phyloP scores from a whole-genome alignment of 768 basidiomycete genomes.

The Austroboletus eburneus region DNA sequence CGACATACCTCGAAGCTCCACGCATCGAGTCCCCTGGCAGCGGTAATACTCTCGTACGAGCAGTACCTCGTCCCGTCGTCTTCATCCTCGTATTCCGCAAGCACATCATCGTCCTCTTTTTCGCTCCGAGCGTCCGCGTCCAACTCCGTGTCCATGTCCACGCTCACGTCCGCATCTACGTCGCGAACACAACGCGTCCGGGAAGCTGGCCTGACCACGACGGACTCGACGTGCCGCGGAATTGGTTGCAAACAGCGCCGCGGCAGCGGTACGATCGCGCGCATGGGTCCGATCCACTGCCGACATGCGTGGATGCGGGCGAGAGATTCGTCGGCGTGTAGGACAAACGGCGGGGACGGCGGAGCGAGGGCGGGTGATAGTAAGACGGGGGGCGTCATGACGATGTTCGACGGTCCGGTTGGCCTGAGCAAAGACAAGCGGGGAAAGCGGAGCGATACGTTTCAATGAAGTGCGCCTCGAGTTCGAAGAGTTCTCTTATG shows the following conservation, averaged over 20 bases:
- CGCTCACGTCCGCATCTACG: neutral
- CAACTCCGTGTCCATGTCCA: neutral
- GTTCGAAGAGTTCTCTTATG: no score
- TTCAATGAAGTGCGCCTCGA: no score
- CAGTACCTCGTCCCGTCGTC: neutral
- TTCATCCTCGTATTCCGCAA: neutral
- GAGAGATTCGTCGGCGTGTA: neutral
- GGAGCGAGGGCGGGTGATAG: neutral
- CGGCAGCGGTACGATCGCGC: conserved; percentile 21
- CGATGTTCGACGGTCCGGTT: no score
- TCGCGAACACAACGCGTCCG: neutral
- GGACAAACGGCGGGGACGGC: neutral
- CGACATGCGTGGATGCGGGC: neutral
- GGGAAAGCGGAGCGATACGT: no score
- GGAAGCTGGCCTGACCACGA: neutral
- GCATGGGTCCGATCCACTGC: conserved; percentile 23
- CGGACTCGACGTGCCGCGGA: no score
- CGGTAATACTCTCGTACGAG: conserved; percentile 27
- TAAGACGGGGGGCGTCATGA: neutral
- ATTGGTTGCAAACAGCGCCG: no score
- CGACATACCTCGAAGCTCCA: conserved; percentile 30
- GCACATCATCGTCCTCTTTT: no score
- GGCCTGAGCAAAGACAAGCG: neutral
- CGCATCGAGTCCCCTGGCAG: conserved; percentile 15
- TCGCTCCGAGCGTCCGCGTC: no score